Evolutionary conservation across 108 stramenopile species (phyloP).

Genomic region (Epipyxis sp.): DNA sequence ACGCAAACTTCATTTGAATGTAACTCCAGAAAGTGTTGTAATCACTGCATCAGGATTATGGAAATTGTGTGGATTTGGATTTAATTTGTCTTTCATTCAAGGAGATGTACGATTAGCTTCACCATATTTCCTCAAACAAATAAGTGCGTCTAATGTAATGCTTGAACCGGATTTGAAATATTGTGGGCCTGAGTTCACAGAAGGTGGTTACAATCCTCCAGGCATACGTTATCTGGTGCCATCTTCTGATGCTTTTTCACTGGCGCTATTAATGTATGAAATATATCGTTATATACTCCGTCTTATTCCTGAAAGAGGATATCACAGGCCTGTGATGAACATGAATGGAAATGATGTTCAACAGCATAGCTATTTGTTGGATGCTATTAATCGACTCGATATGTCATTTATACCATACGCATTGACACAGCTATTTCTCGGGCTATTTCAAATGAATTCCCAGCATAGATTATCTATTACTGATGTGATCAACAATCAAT

Average conservation of each 20-base stretch:
- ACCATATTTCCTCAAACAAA: conserved; percentile 21
- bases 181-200: conserved; percentile 16
- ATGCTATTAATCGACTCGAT: background rate
- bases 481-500: conserved; percentile 13
- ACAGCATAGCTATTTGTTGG: background rate
- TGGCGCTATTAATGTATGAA: conserved; percentile 10
- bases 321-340: background rate
- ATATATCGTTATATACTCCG: conserved; percentile 25
- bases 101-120: conserved; percentile 19
- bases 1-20: conserved; percentile 14
- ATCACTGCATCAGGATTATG: conserved; percentile 20
- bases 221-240: conserved; percentile 14
- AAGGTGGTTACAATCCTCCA: conserved; percentile 19
- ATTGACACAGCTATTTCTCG: background rate
- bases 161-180: conserved; percentile 23
- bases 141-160: background rate
- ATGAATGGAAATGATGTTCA: background rate
- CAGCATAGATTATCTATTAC: background rate
- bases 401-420: conserved; percentile 3
- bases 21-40: conserved; percentile 27
- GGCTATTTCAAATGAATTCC: background rate
- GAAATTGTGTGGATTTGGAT: conserved; percentile 33
- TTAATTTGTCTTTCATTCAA: background rate
- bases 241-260: background rate
- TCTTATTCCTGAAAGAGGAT: background rate